Base-by-base conservation (phyloP, 495 filamentous ascomycete species). In the Cercophora newfieldiana region DNA sequence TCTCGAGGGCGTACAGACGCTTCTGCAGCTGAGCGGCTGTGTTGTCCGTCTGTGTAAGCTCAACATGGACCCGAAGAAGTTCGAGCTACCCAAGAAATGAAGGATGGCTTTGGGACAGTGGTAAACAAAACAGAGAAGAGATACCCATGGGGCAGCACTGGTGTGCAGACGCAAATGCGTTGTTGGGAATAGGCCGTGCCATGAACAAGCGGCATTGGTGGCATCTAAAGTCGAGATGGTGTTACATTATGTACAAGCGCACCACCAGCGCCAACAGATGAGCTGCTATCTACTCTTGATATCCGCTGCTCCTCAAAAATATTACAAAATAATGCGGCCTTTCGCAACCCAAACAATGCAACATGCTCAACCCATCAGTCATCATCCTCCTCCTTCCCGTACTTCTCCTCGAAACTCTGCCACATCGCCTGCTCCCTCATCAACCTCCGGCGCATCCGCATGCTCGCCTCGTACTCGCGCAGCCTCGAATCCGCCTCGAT, bases 61-160 rank as follows among this genome's bases (percentile, higher is more conserved):
- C 73, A 97, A 97, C 74, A 97, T 98, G 94, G 90, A 94, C 71
- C 90, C 91, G 18, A 87, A 90, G 69, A 86, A 91, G n/a, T 97
- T 97, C 75, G 79, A 88, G 72, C 78, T 82, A 10, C 76, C 80
- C 62, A 78, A 62, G 62, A 77, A 77, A 68, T 78, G 60, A 69
- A 29, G 3, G 60, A 59, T 19, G 28, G 28, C n/a, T 19, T 26
- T n/a, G 28, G 48, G 16, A 48, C 21, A 31, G 22, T 48, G 18
- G 1, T 28, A 28, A 50, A 12, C 3, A 8, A 60, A 6, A 24
- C 2, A 18, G 4, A 24, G 18, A 60, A 5, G 16, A 33, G 55
- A 57, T 57, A 37, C 57, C 57, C 57, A 26, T 53, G 19, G 50
- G 50, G n/a, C 5, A n/a, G n/a, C n/a, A n/a, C n/a, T n/a, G n/a